Evolutionary conservation across 1,284 basidiomycete genomes (phyloP).

Genomic region (Moesziomyces antarcticus): DNA sequence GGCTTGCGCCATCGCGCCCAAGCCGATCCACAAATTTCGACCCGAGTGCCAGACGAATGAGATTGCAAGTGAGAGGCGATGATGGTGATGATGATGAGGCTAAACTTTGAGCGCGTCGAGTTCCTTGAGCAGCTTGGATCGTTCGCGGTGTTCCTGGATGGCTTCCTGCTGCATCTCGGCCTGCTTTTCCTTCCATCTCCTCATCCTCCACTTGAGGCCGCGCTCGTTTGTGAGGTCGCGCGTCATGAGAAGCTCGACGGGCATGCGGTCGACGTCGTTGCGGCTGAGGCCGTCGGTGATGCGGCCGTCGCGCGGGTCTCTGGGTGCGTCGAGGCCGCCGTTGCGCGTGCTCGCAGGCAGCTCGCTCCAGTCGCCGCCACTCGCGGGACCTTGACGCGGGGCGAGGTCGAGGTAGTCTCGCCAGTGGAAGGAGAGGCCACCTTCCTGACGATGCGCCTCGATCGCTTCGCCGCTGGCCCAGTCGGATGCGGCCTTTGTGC

Average conservation of each 20-base stretch:
- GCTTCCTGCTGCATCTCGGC: slow-evolving; percentile 26
- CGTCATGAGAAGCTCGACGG: slow-evolving; percentile 65
- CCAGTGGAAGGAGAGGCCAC: slow-evolving; percentile 60
- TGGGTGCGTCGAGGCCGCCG: slow-evolving; percentile 24
- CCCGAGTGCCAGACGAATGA: slow-evolving; percentile 4
- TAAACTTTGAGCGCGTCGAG: slow-evolving; percentile 54
- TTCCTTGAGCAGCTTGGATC: slow-evolving; percentile 51
- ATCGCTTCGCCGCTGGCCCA: slow-evolving; percentile 49
- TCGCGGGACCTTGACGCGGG: slow-evolving; percentile 59
- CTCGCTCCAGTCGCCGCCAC: slow-evolving; percentile 57
- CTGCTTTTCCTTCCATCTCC: slow-evolving; percentile 53
- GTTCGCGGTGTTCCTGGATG: slow-evolving; percentile 12
- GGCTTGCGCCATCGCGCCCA: background rate
- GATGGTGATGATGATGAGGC: background rate
- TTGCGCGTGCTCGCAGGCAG: slow-evolving; percentile 15
- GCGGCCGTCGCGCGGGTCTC: slow-evolving; percentile 35
- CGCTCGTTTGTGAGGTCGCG: slow-evolving; percentile 59
- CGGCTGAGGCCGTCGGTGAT: slow-evolving; percentile 36
- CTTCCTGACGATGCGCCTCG: slow-evolving; percentile 47
- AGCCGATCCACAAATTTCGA: too few relatives aligned
- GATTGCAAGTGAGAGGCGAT: slow-evolving; percentile 11
- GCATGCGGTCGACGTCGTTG: slow-evolving; percentile 62
- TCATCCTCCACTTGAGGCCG: slow-evolving; percentile 64
- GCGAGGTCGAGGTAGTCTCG: slow-evolving; percentile 63
- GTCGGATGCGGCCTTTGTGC: slow-evolving; percentile 33